Percentiles rank a stretch among this genome's conserved stretches.
Conservation (phyloP, 345 rosid species). For the Citrus trifoliata region DNA sequence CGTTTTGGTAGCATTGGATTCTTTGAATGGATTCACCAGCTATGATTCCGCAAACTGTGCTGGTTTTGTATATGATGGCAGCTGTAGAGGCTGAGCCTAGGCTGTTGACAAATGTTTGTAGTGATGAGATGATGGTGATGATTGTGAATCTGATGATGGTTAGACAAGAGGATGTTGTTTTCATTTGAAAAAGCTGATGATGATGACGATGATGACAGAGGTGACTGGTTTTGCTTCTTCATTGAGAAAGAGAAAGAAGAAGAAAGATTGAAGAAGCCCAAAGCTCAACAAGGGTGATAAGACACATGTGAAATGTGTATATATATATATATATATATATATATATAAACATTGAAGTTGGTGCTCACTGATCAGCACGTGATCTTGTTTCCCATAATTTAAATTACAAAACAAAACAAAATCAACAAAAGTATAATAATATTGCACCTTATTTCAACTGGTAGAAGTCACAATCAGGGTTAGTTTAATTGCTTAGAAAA, state of each 20-base stretch:
- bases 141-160: conserved; percentile 4
- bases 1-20: conserved; percentile 45
- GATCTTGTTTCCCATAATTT: no score
- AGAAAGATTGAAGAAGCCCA: not conserved
- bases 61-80: conserved; percentile 32
- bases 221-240: conserved; percentile 19
- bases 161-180: not conserved
- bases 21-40: conserved; percentile 38
- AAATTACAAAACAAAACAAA: no score
- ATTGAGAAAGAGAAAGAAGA: conserved; percentile 10
- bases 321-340: no score
- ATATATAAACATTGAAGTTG: no score
- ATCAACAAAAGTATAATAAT: no score
- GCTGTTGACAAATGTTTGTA: conserved; percentile 15
- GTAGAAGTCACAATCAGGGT: no score
- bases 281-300: not conserved
- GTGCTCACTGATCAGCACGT: no score
- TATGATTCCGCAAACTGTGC: conserved; percentile 45
- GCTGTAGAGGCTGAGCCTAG: conserved; percentile 50
- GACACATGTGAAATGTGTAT: no score
- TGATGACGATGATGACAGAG: not conserved
- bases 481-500: no score
- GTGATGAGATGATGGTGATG: not conserved
- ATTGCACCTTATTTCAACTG: no score
- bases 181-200: conserved; percentile 21